phyloP scores from a whole-genome alignment of 495 filamentous ascomycete species.

The Aspergillus taichungensis region DNA sequence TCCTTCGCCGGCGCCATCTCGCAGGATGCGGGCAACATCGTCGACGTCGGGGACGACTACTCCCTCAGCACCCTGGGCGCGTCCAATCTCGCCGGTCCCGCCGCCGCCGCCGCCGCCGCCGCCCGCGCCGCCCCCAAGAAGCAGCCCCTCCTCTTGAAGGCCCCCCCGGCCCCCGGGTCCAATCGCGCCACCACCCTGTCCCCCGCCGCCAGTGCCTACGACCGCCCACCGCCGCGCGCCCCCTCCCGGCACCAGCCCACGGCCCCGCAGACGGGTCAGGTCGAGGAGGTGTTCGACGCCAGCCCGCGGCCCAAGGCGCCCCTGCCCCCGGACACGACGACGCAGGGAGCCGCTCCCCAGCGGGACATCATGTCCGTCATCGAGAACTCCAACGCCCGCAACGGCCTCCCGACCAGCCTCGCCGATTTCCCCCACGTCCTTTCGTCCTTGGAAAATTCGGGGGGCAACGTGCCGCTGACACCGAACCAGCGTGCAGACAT shows the following conservation, averaged over 20 bases:
- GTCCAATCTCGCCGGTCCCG: slow-evolving; percentile 25
- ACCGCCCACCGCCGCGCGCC: slow-evolving; percentile 23
- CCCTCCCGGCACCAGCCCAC: slow-evolving; percentile 30
- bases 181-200: slow-evolving; percentile 33
- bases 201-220: slow-evolving; percentile 23
- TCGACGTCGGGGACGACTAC: slow-evolving; percentile 63
- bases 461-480: slow-evolving; percentile 59
- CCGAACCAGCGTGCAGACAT: slow-evolving; percentile 70
- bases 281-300: slow-evolving; percentile 37
- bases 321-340: slow-evolving; percentile 11
- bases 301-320: slow-evolving; percentile 26
- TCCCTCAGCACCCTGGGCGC: slow-evolving; percentile 27
- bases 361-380: slow-evolving; percentile 84
- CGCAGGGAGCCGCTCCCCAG: slow-evolving; percentile 34
- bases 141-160: slow-evolving; percentile 43
- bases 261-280: slow-evolving; percentile 23
- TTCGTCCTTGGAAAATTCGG: slow-evolving; percentile 54
- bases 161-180: slow-evolving; percentile 28
- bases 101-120: background rate
- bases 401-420: slow-evolving; percentile 37
- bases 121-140: slow-evolving; percentile 24
- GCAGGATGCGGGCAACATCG: slow-evolving; percentile 53
- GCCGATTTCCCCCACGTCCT: slow-evolving; percentile 69
- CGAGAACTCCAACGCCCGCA: slow-evolving; percentile 65
- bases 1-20: slow-evolving; percentile 63